Base-by-base conservation (phyloP, 352 stramenopile species). In the Globisporangium yorkense region DNA sequence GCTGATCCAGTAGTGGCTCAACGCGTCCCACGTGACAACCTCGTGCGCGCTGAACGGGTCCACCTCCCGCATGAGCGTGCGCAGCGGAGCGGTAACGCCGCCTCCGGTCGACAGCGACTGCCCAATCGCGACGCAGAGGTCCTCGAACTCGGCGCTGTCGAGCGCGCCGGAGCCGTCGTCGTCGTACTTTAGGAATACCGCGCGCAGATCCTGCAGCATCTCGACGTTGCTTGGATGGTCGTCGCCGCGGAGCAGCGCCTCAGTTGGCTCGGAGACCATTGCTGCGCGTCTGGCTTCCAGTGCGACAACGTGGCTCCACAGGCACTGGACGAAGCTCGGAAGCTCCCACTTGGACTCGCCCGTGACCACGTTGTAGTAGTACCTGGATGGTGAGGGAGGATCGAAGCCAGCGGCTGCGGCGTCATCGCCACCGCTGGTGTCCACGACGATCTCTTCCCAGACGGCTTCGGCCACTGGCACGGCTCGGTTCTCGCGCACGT, bases 291-390 rank as follows among this genome's bases (percentile, higher is more conserved):
- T 62, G 16, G 65, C 51, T 35, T 76, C 67, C 8, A 68, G 47
- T 3, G 50, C 51, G 3, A 58, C 24, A n/a, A 77, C 21, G 21
- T 79, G 53, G 18, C 56, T 52, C 59, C 72, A 71, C 16, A 86
- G 37, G n/a, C 50, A 67, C 9, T 65, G 47, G 1, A 83, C 55
- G 21, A 91, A 62, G 24, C 61, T 65, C 0, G 71, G 68, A 2
- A 88, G 60, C 29, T 72, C 65, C 75, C 78, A 88, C 31, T 61
- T 63, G 9, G 74, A 77, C 57, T 87, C 77, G 41, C 75, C 75
- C 3, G 77, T 84, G 9, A 72, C 15, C 0, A 66, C 62, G 51
- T 89, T 84, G 66, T 71, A 80, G 61, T 75, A 88, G 53, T 72
- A 91, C 31, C 39, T 56, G 5, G 47, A 50, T 16, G 40, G 44